These are phyloP conservation scores for Euphorbia celastroides DNA, from an alignment of 441 rosid genomes.

Conservation along the genomic window DNA sequence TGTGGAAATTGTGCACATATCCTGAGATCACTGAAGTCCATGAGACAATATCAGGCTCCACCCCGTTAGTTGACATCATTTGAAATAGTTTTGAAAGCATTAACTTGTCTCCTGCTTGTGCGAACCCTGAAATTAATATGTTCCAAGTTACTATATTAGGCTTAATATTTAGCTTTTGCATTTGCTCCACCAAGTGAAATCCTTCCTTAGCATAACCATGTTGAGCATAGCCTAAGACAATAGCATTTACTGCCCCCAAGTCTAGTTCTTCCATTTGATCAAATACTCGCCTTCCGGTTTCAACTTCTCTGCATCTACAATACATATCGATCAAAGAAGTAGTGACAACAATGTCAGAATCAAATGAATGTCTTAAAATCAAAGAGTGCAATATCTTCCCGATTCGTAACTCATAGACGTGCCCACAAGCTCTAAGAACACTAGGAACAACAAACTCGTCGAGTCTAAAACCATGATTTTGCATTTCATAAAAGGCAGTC, in stretches of 20 bases:
- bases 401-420: conserved; percentile 30
- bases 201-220: conserved; percentile 44
- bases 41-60: conserved; percentile 64
- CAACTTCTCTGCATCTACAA: conserved; percentile 49
- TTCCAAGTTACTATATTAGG: conserved; percentile 78
- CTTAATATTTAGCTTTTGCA: conserved; percentile 28
- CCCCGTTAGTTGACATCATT: conserved; percentile 42
- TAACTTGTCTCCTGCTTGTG: conserved; percentile 41
- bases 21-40: conserved; percentile 86
- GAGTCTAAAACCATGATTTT: conserved; percentile 33
- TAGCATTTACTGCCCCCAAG: conserved; percentile 59
- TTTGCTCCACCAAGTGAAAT: conserved; percentile 46
- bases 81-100: conserved; percentile 41
- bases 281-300: conserved; percentile 42
- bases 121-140: conserved; percentile 56
- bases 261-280: conserved; percentile 45
- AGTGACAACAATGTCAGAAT: conserved; percentile 48
- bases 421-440: conserved; percentile 64
- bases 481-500: conserved; percentile 42
- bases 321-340: conserved; percentile 78
- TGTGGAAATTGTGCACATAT: conserved; percentile 51
- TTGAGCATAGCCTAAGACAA: conserved; percentile 65
- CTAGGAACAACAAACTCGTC: conserved; percentile 63
- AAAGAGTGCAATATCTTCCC: conserved; percentile 59
- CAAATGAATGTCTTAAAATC: conserved; percentile 40